Evolutionary conservation across 192 early-diverging fungal species (phyloP).

Genomic region (Mortierella antarctica): DNA sequence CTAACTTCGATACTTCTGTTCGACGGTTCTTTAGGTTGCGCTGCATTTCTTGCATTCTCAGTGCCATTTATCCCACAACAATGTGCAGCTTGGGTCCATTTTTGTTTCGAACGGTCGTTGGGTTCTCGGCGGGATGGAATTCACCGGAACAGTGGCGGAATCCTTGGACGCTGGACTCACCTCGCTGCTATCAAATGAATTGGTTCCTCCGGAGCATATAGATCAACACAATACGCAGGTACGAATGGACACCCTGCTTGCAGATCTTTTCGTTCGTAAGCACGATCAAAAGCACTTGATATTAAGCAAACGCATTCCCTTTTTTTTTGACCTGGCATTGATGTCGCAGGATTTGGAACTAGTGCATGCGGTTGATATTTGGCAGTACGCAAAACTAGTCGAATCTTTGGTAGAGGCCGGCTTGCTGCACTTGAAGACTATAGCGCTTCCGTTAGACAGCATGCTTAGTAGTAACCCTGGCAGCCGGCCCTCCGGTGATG

Average conservation of each 20-base stretch:
- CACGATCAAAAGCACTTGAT: background rate
- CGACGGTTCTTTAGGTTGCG: constrained; percentile 20
- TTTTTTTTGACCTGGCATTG: background rate
- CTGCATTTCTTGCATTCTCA: constrained; percentile 53
- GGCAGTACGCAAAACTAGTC: constrained; percentile 47
- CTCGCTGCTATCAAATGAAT: constrained; percentile 32
- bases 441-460: constrained; percentile 17
- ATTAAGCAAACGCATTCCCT: background rate
- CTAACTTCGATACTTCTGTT: background rate
- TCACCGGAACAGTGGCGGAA: constrained; percentile 45
- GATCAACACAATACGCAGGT: constrained; percentile 10
- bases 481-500: constrained; percentile 36
- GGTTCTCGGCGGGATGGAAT: constrained; percentile 50
- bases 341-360: constrained; percentile 14
- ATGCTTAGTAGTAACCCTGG: constrained; percentile 27
- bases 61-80: constrained; percentile 49
- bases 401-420: constrained; percentile 41
- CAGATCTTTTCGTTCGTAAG: background rate
- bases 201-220: constrained; percentile 39
- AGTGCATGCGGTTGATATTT: constrained; percentile 34
- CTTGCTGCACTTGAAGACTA: constrained; percentile 21
- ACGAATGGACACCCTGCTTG: background rate
- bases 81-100: constrained; percentile 44
- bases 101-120: constrained; percentile 52
- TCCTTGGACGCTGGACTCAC: constrained; percentile 26